These are phyloP conservation scores for Eimeria sp. DNA, from an alignment of 169 alveolate species.

Conservation along the genomic window DNA sequence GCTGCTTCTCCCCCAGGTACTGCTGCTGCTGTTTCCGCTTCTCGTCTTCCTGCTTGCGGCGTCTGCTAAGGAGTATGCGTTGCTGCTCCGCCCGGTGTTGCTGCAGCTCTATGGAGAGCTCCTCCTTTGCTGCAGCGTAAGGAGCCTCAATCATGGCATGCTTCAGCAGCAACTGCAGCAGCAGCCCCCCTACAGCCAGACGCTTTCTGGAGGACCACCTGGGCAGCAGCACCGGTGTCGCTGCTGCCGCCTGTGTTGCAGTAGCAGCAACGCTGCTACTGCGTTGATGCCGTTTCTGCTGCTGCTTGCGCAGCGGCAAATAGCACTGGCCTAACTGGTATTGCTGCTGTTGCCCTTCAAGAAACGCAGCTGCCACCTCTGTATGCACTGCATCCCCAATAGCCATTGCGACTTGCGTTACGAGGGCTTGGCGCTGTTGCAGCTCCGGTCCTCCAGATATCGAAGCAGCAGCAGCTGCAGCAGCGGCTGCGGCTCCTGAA, in stretches of 20 bases:
- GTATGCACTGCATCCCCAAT: constrained; percentile 76
- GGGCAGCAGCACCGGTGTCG: constrained; percentile 55
- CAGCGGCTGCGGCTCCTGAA: constrained; percentile 30
- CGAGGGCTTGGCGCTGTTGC: constrained; percentile 80
- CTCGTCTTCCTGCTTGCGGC: constrained; percentile 53
- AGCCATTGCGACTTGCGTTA: constrained; percentile 77
- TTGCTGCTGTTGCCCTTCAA: constrained; percentile 61
- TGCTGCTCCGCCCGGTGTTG: constrained; percentile 64
- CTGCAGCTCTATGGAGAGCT: constrained; percentile 77
- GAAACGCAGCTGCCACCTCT: constrained; percentile 47
- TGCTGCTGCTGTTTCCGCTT: constrained; percentile 48
- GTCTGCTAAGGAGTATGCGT: constrained; percentile 42
- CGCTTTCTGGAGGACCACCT: constrained; percentile 52
- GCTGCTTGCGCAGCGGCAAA: constrained; percentile 57
- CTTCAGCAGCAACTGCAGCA: constrained; percentile 71
- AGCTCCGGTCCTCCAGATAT: constrained; percentile 32
- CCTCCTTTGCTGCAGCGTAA: constrained; percentile 77
- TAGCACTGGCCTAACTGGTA: constrained; percentile 69
- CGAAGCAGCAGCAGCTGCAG: constrained; percentile 56
- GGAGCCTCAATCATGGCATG: constrained; percentile 80
- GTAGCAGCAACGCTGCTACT: not conserved
- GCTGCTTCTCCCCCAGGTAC: not conserved
- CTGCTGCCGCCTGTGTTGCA: constrained; percentile 26
- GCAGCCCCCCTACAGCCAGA: constrained; percentile 78
- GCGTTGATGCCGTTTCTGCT: constrained; percentile 39